Evolutionary conservation across 176 grass and related monocot genomes (phyloP), one percentile per base, ranked within the genome.

Genomic region (Phyllostachys edulis): DNA sequence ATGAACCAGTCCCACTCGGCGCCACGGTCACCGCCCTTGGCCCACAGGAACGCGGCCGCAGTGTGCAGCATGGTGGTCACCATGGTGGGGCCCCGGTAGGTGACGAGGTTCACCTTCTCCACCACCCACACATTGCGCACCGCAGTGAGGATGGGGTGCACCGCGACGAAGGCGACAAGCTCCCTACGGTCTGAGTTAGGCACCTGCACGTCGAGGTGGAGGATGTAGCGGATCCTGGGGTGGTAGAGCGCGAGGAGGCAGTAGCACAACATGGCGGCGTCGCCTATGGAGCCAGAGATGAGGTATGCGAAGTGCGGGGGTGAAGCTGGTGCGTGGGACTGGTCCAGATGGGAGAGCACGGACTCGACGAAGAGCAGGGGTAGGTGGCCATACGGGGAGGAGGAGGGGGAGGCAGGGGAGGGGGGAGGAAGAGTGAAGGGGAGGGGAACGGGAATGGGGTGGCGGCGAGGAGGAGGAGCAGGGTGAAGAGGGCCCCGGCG

Each of bases 1-100:
- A 96, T 93, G 89, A 96, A 96, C 94, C 91, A 97, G 38, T 97
- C 94, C 91, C 91, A 97, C n/a, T 91, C 81, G 3, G 81, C 52
- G 8, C 86, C 83, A 3, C 21, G 12, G 2, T 52, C 72, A 1
- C 9, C 36, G 0, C 84, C 84, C 0, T 79, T 67, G 9, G 89
- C 94, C 82, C 82, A 80, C 0, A 97, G 87, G 79, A 97, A 85
- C 0, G 72, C 4, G 0, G 94, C 89, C 7, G 92, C 94, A 21
- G 80, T 92, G 81, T n/a, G n/a, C n/a, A n/a, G n/a, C n/a, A n/a
- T n/a, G n/a, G n/a, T n/a, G n/a, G n/a, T n/a, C n/a, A n/a, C 87
- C 94, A 97, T 97, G 89, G 94, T 97, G 41, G 94, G 94, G 9
- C 94, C 94, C 5, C 91, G 74, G 78, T 97, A 97, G 29, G 94